Evolutionary conservation across 2,329 filamentous ascomycete species (phyloP).

Genomic region (Neodidymelliopsis sp.): DNA sequence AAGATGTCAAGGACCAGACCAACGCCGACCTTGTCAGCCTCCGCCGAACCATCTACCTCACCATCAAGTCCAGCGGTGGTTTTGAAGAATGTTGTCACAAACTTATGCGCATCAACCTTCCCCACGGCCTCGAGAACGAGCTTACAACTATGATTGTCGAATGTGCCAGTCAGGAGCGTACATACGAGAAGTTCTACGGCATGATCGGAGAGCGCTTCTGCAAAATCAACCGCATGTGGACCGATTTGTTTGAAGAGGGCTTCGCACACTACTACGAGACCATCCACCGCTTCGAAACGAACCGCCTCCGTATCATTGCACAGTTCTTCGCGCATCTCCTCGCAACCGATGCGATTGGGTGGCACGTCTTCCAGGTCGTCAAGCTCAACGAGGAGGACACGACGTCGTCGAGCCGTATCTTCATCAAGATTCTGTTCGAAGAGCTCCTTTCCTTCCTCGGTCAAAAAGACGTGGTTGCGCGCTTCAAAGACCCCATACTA

Average conservation of each 20-base stretch:
- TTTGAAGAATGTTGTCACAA: slow-evolving; percentile 98
- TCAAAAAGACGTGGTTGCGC: slow-evolving; percentile 77
- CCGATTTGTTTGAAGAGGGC: slow-evolving; percentile 86
- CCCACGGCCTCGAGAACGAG: slow-evolving; percentile 84
- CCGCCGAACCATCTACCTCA: slow-evolving; percentile 93
- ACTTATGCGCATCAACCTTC: slow-evolving; percentile 85
- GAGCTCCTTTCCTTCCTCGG: slow-evolving; percentile 88
- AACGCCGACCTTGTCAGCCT: slow-evolving; percentile 96
- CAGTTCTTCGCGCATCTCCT: slow-evolving; percentile 94
- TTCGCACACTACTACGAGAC: slow-evolving; percentile 97
- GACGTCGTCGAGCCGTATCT: slow-evolving; percentile 94
- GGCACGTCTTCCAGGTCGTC: slow-evolving; percentile 85
- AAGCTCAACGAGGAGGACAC: slow-evolving; percentile 97
- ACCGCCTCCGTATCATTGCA: slow-evolving; percentile 91
- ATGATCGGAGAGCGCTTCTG: slow-evolving; percentile 93
- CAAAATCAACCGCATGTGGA: slow-evolving; percentile 95
- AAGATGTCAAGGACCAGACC: slow-evolving; percentile 98
- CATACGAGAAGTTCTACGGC: slow-evolving; percentile 97
- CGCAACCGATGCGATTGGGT: slow-evolving; percentile 85
- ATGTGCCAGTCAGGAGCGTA: slow-evolving; percentile 94
- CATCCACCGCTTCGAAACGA: slow-evolving; percentile 96
- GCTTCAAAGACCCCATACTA: slow-evolving; percentile 77
- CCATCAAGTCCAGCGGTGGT: slow-evolving; percentile 94
- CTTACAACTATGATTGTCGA: slow-evolving; percentile 97
- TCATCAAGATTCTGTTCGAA: slow-evolving; percentile 97